Evolutionary conservation across 1,284 basidiomycete genomes (phyloP), one percentile per base, ranked within the genome.

Genomic region (Papiliotrema laurentii): DNA sequence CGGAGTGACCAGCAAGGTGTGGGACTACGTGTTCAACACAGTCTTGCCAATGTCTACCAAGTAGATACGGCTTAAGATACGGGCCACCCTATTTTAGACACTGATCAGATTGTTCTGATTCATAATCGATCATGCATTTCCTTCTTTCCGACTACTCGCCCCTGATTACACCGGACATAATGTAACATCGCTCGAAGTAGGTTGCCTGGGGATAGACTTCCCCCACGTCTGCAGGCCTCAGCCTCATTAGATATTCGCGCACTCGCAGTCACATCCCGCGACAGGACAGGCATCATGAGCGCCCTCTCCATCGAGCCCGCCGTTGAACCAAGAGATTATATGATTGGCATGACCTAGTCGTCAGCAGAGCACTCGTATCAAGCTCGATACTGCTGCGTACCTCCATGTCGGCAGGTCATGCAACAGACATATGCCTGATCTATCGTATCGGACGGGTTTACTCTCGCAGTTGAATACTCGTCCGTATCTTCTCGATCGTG

Each of bases 21-120:
- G 94, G 94, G 94, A 97, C 72, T 79, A 83, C 65, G 82, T 94
- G 22, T 97, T 97, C 75, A 86, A 84, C 68, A 97, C 93, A 4
- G 78, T 87, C 35, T 77, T 91, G 16, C 78, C 78, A 4, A 76
- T 87, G 30, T 54, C 61, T 13, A 58, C 63, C 35, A 69, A 66
- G 55, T 67, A n/a, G n/a, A n/a, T n/a, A n/a, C n/a, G n/a, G n/a
- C n/a, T n/a, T n/a, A n/a, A n/a, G n/a, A n/a, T n/a, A n/a, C n/a
- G n/a, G n/a, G n/a, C n/a, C n/a, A n/a, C n/a, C n/a, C n/a, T n/a
- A n/a, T n/a, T n/a, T n/a, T n/a, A n/a, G n/a, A n/a, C n/a, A n/a
- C n/a, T n/a, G n/a, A n/a, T n/a, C n/a, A n/a, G n/a, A n/a, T n/a
- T n/a, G n/a, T n/a, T n/a, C n/a, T n/a, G n/a, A n/a, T n/a, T n/a